Conservation (phyloP, 1,139 yeast species). For the Pichia sp. region DNA sequence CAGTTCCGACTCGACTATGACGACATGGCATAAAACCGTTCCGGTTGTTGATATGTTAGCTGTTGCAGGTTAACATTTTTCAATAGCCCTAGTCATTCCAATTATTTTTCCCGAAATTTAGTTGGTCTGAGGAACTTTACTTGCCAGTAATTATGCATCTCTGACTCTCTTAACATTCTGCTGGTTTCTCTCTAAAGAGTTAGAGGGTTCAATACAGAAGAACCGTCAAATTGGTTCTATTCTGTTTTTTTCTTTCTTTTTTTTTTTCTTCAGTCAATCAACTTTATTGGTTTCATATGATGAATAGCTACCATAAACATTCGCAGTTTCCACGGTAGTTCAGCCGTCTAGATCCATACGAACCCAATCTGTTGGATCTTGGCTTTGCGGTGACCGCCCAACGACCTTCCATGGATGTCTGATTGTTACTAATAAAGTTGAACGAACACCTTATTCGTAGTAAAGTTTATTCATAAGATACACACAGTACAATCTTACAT, state of each 20-base stretch:
- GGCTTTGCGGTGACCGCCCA: conserved; percentile 78
- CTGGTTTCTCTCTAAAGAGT: conserved; percentile 13
- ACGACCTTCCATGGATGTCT: conserved; percentile 59
- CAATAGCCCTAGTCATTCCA: conserved; percentile 22
- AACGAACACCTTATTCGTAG: background rate
- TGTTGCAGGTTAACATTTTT: conserved; percentile 26
- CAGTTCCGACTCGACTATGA: conserved; percentile 81
- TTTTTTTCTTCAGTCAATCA: background rate
- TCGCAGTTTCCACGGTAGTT: conserved; percentile 93
- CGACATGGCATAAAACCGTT: conserved; percentile 71
- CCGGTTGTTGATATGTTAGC: conserved; percentile 20
- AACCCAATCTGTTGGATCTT: conserved; percentile 53
- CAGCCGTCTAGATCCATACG: conserved; percentile 42
- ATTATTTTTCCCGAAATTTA: background rate
- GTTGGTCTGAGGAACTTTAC: conserved; percentile 46
- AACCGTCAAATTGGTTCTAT: no score
- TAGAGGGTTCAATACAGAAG: no score
- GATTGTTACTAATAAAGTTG: conserved; percentile 28
- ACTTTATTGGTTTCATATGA: conserved; percentile 40
- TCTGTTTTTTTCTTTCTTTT: background rate
- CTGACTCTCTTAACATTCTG: conserved; percentile 11
- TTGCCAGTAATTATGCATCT: conserved; percentile 63
- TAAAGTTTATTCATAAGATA: no score
- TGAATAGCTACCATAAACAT: conserved; percentile 66
- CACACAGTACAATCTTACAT: no score